A percentile compares a stretch with the other conserved stretches of the same genome.
Evolutionary conservation across 352 stramenopile species (phyloP).

Genomic region (Pythium grandisporangium): DNA sequence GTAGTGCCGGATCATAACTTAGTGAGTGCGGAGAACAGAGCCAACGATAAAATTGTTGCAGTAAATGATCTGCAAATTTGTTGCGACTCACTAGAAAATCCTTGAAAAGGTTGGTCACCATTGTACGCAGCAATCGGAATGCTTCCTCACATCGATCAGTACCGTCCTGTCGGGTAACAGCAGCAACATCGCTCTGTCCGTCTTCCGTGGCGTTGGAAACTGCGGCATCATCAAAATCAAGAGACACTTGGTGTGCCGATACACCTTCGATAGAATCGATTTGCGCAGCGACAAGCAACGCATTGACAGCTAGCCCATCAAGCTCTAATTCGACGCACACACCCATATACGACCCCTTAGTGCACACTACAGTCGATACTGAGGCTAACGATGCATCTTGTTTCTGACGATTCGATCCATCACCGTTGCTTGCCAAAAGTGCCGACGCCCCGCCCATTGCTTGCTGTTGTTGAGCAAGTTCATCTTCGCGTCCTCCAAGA

Average conservation of each 20-base stretch:
- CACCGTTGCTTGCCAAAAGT: conserved; percentile 5
- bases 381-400: conserved; percentile 32
- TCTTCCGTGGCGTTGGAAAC: too few species aligned
- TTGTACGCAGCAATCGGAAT: conserved; percentile 85
- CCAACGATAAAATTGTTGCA: conserved; percentile 96
- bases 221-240: conserved; percentile 53
- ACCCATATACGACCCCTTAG: conserved; percentile 88
- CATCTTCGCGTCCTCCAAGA: conserved; percentile 80
- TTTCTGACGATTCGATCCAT: too few species aligned
- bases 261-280: conserved; percentile 69
- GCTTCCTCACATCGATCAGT: conserved; percentile 85
- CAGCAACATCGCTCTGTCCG: conserved; percentile 3
- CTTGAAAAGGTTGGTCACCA: conserved; percentile 92
- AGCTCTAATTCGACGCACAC: conserved; percentile 70
- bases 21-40: conserved; percentile 87
- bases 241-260: conserved; percentile 42
- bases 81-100: conserved; percentile 88
- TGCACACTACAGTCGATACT: conserved; percentile 68
- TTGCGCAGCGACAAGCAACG: conserved; percentile 59
- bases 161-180: too few species aligned
- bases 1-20: conserved; percentile 92
- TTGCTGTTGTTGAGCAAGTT: conserved; percentile 80
- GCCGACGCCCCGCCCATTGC: conserved; percentile 42
- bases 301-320: conserved; percentile 68
- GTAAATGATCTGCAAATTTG: conserved; percentile 91